phyloP scores from a whole-genome alignment of 1,284 basidiomycete species.

The Megacollybia platyphylla region DNA sequence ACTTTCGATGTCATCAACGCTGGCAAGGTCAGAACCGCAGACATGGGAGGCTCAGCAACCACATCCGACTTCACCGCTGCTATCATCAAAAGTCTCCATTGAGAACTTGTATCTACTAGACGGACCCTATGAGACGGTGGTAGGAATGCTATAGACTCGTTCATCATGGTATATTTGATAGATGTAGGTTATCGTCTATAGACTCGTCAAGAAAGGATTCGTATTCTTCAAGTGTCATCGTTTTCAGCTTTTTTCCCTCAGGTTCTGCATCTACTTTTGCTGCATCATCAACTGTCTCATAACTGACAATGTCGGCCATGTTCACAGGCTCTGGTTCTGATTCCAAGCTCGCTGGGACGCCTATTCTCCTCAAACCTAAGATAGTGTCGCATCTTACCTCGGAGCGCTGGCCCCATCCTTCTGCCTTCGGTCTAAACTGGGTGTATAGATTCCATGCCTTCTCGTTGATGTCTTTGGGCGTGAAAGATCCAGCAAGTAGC shows the following conservation, averaged over 20 bases:
- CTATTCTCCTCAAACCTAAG: slow-evolving; percentile 30
- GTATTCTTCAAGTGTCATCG: slow-evolving; percentile 33
- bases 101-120: slow-evolving; percentile 2
- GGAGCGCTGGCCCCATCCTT: slow-evolving; percentile 65
- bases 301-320: slow-evolving; percentile 9
- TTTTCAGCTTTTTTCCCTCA: slow-evolving; percentile 24
- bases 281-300: slow-evolving; percentile 7
- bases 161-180: slow-evolving; percentile 9
- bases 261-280: slow-evolving; percentile 13
- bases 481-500: slow-evolving; percentile 61
- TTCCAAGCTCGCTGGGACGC: slow-evolving; percentile 4
- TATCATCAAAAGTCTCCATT: slow-evolving; percentile 55
- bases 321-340: neutral
- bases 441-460: slow-evolving; percentile 65
- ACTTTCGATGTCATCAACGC: slow-evolving; percentile 91
- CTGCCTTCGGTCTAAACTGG: slow-evolving; percentile 59
- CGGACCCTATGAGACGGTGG: slow-evolving; percentile 2
- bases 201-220: slow-evolving; percentile 38
- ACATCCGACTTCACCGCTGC: slow-evolving; percentile 90
- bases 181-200: slow-evolving; percentile 26
- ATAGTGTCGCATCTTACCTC: slow-evolving; percentile 54
- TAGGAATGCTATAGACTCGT: slow-evolving; percentile 7
- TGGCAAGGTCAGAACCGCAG: slow-evolving; percentile 85
- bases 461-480: slow-evolving; percentile 52
- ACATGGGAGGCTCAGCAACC: slow-evolving; percentile 86